These are phyloP conservation scores for Euphorbia pulcherrima DNA, from an alignment of 345 rosid species.

Conservation along the genomic window DNA sequence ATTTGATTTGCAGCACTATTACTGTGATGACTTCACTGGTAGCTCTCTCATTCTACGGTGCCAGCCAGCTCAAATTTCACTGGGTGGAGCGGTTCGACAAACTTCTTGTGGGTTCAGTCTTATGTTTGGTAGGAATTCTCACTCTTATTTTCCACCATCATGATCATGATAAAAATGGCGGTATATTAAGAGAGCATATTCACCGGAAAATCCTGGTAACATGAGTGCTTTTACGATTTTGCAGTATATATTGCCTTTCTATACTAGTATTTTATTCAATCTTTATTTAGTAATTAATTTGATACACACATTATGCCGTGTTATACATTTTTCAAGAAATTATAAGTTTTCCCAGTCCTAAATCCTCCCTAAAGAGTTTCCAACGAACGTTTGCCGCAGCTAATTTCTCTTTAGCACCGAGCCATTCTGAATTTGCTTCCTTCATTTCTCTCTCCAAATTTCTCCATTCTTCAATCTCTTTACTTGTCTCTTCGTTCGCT, in stretches of 20 bases:
- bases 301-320: too few relatives aligned
- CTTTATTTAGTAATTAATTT: too few relatives aligned
- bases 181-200: slow-evolving; percentile 36
- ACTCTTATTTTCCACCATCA: slow-evolving; percentile 90
- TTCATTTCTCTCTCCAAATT: neutral
- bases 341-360: slow-evolving; percentile 1
- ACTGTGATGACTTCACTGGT: slow-evolving; percentile 94
- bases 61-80: slow-evolving; percentile 92
- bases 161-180: slow-evolving; percentile 40
- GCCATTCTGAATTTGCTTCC: neutral
- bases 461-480: slow-evolving; percentile 7
- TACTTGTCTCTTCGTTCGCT: neutral
- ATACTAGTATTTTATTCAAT: too few relatives aligned
- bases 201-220: slow-evolving; percentile 65
- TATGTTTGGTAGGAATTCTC: slow-evolving; percentile 85
- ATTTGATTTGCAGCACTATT: slow-evolving; percentile 61
- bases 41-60: slow-evolving; percentile 95
- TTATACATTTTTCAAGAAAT: neutral
- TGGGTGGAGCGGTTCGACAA: slow-evolving; percentile 98
- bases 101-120: slow-evolving; percentile 87
- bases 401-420: neutral
- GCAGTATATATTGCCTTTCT: neutral
- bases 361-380: slow-evolving; percentile 7
- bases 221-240: slow-evolving; percentile 22
- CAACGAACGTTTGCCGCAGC: slow-evolving; percentile 2